Evolutionary conservation across 306 rosid species (phyloP).

Genomic region (Hippophae tibetana): DNA sequence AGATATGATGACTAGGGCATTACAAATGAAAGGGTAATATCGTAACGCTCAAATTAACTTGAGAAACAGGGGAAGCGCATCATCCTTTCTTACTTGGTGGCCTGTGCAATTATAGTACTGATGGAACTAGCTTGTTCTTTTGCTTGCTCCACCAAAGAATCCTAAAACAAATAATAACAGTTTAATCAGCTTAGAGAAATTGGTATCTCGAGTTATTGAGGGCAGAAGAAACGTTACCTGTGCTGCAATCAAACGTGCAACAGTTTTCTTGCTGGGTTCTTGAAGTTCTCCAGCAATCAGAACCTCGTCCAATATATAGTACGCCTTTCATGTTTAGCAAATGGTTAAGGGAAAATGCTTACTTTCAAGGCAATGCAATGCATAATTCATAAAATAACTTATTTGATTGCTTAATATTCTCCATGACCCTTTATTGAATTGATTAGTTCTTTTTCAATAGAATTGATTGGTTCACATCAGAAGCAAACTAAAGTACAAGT

Average conservation of each 20-base stretch:
- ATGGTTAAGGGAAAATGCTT: slow-evolving; percentile 4
- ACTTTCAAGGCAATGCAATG: not conserved
- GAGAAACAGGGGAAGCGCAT: no score
- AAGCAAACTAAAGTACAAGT: not conserved
- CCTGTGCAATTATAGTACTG: slow-evolving; percentile 79
- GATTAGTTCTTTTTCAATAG: not conserved
- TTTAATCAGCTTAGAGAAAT: slow-evolving; percentile 2
- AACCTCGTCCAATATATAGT: slow-evolving; percentile 84
- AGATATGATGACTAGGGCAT: no score
- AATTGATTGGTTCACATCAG: not conserved
- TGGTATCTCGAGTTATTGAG: not conserved
- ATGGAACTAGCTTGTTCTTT: slow-evolving; percentile 84
- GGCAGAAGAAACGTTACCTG: slow-evolving; percentile 46
- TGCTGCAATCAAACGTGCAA: slow-evolving; percentile 92
- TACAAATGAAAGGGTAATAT: no score
- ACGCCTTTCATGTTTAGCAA: slow-evolving; percentile 49
- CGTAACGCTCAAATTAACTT: no score
- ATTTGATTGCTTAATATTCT: not conserved
- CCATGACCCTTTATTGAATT: not conserved
- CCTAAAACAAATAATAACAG: slow-evolving; percentile 30
- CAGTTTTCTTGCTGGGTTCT: slow-evolving; percentile 90
- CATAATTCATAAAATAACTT: not conserved
- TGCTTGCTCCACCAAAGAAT: slow-evolving; percentile 94
- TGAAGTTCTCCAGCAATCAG: slow-evolving; percentile 94
- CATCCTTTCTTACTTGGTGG: slow-evolving; percentile 37